Conservation (phyloP, 305 asterid genomes). For the Plantago rigida region DNA sequence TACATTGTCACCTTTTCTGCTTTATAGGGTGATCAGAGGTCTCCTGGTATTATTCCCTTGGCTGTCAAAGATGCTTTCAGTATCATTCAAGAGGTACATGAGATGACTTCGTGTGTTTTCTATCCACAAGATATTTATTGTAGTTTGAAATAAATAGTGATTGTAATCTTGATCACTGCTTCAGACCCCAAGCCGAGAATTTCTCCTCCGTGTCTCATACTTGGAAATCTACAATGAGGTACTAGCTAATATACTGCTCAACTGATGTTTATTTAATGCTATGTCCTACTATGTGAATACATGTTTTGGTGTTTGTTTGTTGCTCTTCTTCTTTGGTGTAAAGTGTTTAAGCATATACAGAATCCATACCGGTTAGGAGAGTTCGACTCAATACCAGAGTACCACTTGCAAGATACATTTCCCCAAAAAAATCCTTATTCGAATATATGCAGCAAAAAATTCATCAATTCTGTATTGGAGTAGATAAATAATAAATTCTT, state of each 20-base stretch:
- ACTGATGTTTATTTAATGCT: neutral
- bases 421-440: neutral
- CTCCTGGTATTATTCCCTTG: slow-evolving; percentile 96
- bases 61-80: slow-evolving; percentile 98
- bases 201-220: slow-evolving; percentile 90
- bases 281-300: too few species aligned
- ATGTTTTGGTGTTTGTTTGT: slow-evolving; percentile 2
- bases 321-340: neutral
- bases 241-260: slow-evolving; percentile 23
- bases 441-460: neutral
- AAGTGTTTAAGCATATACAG: slow-evolving; percentile 5
- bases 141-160: slow-evolving; percentile 19
- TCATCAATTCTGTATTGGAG: too few species aligned
- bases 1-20: slow-evolving; percentile 19
- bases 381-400: slow-evolving; percentile 9
- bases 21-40: slow-evolving; percentile 96
- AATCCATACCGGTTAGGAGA: slow-evolving; percentile 15
- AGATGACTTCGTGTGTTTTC: slow-evolving; percentile 25
- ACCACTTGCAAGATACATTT: slow-evolving; percentile 2
- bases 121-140: slow-evolving; percentile 28
- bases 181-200: slow-evolving; percentile 96
- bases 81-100: slow-evolving; percentile 94
- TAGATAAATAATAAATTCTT: too few species aligned
- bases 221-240: slow-evolving; percentile 99
- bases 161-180: slow-evolving; percentile 30